Conservation (phyloP, 2,329 filamentous ascomycete species). For the Apiospora hydei region DNA sequence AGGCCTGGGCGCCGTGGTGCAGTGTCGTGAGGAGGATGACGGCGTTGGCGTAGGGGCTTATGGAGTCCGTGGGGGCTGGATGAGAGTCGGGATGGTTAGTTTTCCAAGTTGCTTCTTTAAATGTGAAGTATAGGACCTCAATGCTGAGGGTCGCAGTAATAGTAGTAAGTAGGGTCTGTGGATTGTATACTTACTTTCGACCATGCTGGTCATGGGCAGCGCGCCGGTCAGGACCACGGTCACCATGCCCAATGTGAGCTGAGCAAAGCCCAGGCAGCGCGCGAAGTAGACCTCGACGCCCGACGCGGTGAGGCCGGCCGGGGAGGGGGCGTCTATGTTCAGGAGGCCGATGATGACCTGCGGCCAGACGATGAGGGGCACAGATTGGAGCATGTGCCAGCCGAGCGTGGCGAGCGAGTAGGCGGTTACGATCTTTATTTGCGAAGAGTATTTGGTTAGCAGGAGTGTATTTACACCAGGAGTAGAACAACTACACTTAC, state of each 20-base stretch:
- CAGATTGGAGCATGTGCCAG: conserved; percentile 58
- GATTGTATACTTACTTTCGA: conserved; percentile 43
- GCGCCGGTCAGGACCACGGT: conserved; percentile 74
- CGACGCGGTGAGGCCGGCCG: conserved; percentile 36
- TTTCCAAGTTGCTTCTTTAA: not conserved
- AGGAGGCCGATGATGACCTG: conserved; percentile 56
- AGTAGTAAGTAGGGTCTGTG: not conserved
- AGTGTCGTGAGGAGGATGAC: conserved; percentile 70
- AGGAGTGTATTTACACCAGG: not conserved
- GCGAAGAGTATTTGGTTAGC: not conserved
- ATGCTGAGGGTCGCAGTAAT: not conserved
- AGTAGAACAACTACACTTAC: not conserved
- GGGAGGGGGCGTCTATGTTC: conserved; percentile 26
- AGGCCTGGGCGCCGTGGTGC: conserved; percentile 69
- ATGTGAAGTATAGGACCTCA: too few species aligned
- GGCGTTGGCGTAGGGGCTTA: conserved; percentile 70
- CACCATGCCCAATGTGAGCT: conserved; percentile 69
- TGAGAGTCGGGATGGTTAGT: not conserved
- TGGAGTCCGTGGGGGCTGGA: conserved; percentile 39
- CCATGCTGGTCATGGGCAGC: conserved; percentile 67
- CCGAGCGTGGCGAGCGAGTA: conserved; percentile 60
- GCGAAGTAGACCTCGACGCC: conserved; percentile 77
- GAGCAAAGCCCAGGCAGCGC: conserved; percentile 71
- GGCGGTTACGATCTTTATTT: conserved; percentile 53
- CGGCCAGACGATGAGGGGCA: conserved; percentile 57